Base-by-base conservation (phyloP, 805 yeast species). In the Sugiyamaella valdiviana region DNA sequence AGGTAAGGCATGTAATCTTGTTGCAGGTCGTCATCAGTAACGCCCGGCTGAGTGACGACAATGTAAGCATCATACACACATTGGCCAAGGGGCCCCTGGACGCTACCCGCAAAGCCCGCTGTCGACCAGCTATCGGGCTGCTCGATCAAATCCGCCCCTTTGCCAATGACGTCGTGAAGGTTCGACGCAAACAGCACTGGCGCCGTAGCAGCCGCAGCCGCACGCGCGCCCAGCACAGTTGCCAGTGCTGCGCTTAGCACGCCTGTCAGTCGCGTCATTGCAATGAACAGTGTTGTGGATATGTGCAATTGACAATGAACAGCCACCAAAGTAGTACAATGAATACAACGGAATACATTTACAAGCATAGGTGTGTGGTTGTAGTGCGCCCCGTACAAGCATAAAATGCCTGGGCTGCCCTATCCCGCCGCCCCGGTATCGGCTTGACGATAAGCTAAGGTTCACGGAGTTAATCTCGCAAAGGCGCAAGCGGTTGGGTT, bases 21-120 rank as follows among this genome's bases (percentile, higher is more conserved):
- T 16, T 46, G 53, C 35, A 64, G 29, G 36, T 80, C 84, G 19
- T 69, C 64, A 37, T 72, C 62, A 5, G 62, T 59, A 47, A 80
- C 58, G 1, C 82, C 81, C 3, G 83, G 83, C 47, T 76, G 75
- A 51, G 74, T 69, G 1, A 80, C 71, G 24, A 82, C 62, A 2
- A 83, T 61, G 54, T 79, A 82, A 0, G 82, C 78, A 61, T 80
- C 77, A 7, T 82, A 74, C 1, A 70, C 53, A 56, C 88, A 82
- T 1, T 45, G 46, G 19, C 49, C 43, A 16, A 56, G 49, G 10
- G 56, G 51, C 22, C 44, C 50, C 35, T 32, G 38, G 20, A 49
- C 51, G 5, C 39, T 24, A 16, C 26, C 24, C 5, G 36, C 44
- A 16, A 37, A 16, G 26, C 16, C 47, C 21, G 42, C 35, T 10